Conservation (phyloP, 169 alveolate genomes). For the Plasmodium billcollinsi region DNA sequence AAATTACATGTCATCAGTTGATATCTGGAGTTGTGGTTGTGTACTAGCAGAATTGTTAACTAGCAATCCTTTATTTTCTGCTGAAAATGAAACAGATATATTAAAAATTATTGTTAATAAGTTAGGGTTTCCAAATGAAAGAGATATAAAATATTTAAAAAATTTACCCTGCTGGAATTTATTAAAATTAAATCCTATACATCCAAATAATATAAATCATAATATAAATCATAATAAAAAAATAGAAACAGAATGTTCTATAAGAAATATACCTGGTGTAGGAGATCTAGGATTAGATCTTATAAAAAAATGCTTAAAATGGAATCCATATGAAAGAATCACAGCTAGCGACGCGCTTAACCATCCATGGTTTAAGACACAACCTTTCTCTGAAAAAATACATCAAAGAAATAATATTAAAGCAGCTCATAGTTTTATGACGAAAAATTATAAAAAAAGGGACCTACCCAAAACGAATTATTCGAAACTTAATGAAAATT, state of each 20-base stretch:
- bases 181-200: conserved; percentile 80
- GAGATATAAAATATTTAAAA: conserved; percentile 78
- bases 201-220: conserved; percentile 77
- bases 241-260: conserved; percentile 81
- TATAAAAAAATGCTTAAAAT: conserved; percentile 76
- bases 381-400: conserved; percentile 78
- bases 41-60: conserved; percentile 93
- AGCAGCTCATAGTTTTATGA: conserved; percentile 88
- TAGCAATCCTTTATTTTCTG: conserved; percentile 93
- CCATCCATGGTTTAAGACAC: conserved; percentile 84
- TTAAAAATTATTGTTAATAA: conserved; percentile 85
- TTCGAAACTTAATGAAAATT: conserved; percentile 43
- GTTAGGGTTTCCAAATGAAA: conserved; percentile 80
- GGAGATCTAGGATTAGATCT: conserved; percentile 87
- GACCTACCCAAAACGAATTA: conserved; percentile 46
- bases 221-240: conserved; percentile 71
- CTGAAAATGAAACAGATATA: conserved; percentile 91
- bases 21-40: conserved; percentile 98
- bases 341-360: conserved; percentile 82
- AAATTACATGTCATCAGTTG: conserved; percentile 92
- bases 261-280: conserved; percentile 78
- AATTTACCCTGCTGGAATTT: conserved; percentile 83
- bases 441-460: conserved; percentile 83
- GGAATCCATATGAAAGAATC: conserved; percentile 82
- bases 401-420: conserved; percentile 79